Percentiles rank a stretch among this genome's conserved stretches.
These are phyloP conservation scores for Juglanconis juglandina DNA, from an alignment of 2,329 filamentous ascomycete genomes.

Conservation along the genomic window DNA sequence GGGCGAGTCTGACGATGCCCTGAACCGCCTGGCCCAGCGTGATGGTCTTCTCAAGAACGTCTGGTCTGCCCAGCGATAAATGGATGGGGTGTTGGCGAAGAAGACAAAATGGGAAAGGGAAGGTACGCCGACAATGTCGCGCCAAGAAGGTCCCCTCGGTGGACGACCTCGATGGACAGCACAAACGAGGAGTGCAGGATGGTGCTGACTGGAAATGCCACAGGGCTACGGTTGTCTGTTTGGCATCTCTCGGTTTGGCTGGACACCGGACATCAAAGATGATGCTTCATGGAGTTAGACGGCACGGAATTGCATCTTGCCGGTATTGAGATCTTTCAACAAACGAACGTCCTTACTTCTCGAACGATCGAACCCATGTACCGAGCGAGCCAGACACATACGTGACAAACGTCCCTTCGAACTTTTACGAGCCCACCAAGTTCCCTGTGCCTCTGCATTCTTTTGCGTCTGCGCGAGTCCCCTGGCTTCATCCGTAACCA, in stretches of 20 bases:
- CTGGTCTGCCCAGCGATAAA: slow-evolving; percentile 75
- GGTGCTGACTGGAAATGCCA: slow-evolving; percentile 1
- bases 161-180: background rate
- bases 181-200: background rate
- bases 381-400: slow-evolving; percentile 2
- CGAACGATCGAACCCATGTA: slow-evolving; percentile 1
- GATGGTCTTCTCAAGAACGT: slow-evolving; percentile 97
- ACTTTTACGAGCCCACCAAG: background rate
- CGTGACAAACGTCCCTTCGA: slow-evolving; percentile 9
- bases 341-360: slow-evolving; percentile 17
- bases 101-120: slow-evolving; percentile 22
- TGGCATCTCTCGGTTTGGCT: slow-evolving; percentile 18
- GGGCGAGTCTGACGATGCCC: slow-evolving; percentile 94
- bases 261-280: slow-evolving; percentile 17
- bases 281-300: slow-evolving; percentile 21
- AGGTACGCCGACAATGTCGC: slow-evolving; percentile 12
- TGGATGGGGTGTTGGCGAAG: slow-evolving; percentile 17
- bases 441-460: background rate
- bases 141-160: background rate
- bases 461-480: background rate
- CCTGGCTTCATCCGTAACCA: background rate
- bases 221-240: slow-evolving; percentile 17
- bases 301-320: slow-evolving; percentile 20
- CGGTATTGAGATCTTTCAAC: slow-evolving; percentile 18
- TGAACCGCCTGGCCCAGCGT: slow-evolving; percentile 93